Percentiles rank a stretch among this genome's conserved stretches.
Evolutionary conservation across 352 stramenopile species (phyloP).

Genomic region (Globisporangium takayamanum): DNA sequence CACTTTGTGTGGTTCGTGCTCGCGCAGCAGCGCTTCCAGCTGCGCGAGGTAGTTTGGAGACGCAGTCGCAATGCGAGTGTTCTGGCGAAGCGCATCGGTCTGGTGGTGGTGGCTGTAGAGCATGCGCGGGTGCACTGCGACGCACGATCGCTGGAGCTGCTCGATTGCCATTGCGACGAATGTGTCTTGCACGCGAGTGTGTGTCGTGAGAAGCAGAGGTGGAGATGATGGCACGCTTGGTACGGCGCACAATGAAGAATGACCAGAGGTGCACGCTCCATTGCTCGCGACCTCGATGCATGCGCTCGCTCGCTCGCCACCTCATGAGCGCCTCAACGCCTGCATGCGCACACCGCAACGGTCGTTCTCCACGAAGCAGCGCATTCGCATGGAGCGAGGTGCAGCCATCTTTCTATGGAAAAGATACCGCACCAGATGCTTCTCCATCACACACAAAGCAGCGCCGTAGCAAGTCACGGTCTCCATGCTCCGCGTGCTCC

Average conservation of each 20-base stretch:
- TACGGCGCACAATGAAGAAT: not conserved
- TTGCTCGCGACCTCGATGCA: not conserved
- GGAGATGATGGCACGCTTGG: not conserved
- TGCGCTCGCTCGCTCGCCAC: no score
- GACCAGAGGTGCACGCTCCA: not conserved
- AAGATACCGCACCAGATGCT: no score
- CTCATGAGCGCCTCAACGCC: no score
- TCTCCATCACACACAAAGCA: no score
- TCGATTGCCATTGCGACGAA: not conserved
- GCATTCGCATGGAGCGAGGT: no score
- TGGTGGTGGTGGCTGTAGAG: not conserved
- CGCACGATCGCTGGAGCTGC: not conserved
- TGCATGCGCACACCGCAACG: no score
- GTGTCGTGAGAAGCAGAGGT: no score
- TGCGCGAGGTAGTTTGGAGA: constrained; percentile 16
- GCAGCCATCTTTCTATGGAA: no score
- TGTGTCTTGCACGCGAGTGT: not conserved
- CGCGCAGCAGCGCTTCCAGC: constrained; percentile 34
- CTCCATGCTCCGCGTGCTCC: not conserved
- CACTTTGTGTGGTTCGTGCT: constrained; percentile 39
- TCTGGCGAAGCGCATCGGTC: not conserved
- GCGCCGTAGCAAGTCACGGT: not conserved
- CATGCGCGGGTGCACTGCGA: not conserved
- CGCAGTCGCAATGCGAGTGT: not conserved
- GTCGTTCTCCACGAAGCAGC: no score